Conservation (phyloP, 1,284 basidiomycete genomes). For the Tilletia indica region DNA sequence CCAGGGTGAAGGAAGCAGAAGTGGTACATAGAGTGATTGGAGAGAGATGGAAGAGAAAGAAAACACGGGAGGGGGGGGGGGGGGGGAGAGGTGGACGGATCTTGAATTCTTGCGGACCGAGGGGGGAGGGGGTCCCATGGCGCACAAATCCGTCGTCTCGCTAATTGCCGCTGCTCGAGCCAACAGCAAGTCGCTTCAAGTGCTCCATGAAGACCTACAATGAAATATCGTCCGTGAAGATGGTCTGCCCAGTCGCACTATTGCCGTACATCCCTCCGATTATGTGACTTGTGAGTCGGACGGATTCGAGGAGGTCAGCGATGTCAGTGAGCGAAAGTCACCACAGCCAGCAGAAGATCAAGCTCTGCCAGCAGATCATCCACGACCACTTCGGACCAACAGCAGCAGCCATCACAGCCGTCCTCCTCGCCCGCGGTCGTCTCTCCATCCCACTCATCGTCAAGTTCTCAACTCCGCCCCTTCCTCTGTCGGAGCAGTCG, state of each 20-base stretch:
- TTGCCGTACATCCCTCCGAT: conserved; percentile 65
- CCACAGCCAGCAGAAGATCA: conserved; percentile 48
- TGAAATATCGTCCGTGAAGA: conserved; percentile 94
- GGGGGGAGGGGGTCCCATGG: too few relatives aligned
- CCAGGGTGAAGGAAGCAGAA: too few relatives aligned
- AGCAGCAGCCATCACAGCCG: conserved; percentile 72
- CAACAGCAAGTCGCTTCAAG: conserved; percentile 55
- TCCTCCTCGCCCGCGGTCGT: conserved; percentile 79
- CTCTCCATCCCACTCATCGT: conserved; percentile 65
- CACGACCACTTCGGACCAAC: conserved; percentile 75
- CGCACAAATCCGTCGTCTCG: too few relatives aligned
- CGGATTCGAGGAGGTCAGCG: background rate
- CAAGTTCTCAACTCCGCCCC: conserved; percentile 41
- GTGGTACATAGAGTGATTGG: too few relatives aligned
- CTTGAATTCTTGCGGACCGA: too few relatives aligned
- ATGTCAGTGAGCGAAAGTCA: conserved; percentile 6
- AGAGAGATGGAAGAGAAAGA: too few relatives aligned
- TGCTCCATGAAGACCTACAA: conserved; percentile 59
- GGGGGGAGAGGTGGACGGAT: too few relatives aligned
- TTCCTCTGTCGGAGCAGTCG: conserved; percentile 18
- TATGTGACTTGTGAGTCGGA: conserved; percentile 94
- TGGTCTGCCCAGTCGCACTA: conserved; percentile 70
- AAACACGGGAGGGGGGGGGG: too few relatives aligned
- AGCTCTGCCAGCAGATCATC: conserved; percentile 72
- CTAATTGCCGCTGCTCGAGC: conserved; percentile 30